phyloP scores from a whole-genome alignment of 306 rosid genomes.

The Quercus parvula region DNA sequence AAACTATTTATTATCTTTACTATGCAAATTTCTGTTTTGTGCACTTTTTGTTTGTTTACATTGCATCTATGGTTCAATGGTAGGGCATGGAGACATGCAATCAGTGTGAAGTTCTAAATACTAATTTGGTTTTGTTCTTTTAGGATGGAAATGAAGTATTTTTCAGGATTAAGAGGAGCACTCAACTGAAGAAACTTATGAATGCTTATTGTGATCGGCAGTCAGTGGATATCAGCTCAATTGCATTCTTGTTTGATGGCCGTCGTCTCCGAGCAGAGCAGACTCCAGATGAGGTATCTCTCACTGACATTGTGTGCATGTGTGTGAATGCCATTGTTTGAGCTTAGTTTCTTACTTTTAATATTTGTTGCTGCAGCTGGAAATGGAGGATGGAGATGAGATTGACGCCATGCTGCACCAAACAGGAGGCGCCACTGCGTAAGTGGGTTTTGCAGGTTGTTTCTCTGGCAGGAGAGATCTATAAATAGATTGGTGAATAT shows the following conservation, averaged over 20 bases:
- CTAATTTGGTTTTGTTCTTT: not conserved
- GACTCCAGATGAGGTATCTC: conserved; percentile 72
- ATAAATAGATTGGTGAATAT: conserved; percentile 29
- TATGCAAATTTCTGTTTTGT: not conserved
- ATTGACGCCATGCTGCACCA: conserved; percentile 86
- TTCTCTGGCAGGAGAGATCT: not conserved
- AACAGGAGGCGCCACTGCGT: conserved; percentile 57
- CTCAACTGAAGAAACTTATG: conserved; percentile 73
- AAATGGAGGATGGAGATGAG: conserved; percentile 92
- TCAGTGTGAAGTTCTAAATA: not conserved
- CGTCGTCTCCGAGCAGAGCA: conserved; percentile 73
- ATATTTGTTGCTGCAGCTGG: conserved; percentile 46
- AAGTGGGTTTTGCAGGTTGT: conserved; percentile 1
- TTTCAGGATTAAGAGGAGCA: conserved; percentile 77
- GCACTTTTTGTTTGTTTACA: not conserved
- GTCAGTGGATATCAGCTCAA: conserved; percentile 62
- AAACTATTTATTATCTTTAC: not conserved
- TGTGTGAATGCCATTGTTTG: not conserved
- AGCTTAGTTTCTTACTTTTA: not conserved
- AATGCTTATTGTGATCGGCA: conserved; percentile 75
- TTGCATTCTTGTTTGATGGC: conserved; percentile 78
- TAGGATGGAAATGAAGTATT: conserved; percentile 85
- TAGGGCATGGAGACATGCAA: not conserved
- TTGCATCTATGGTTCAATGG: not conserved
- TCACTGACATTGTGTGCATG: not conserved